Evolutionary conservation across 306 rosid species (phyloP).

Genomic region (Begonia peltatifolia): DNA sequence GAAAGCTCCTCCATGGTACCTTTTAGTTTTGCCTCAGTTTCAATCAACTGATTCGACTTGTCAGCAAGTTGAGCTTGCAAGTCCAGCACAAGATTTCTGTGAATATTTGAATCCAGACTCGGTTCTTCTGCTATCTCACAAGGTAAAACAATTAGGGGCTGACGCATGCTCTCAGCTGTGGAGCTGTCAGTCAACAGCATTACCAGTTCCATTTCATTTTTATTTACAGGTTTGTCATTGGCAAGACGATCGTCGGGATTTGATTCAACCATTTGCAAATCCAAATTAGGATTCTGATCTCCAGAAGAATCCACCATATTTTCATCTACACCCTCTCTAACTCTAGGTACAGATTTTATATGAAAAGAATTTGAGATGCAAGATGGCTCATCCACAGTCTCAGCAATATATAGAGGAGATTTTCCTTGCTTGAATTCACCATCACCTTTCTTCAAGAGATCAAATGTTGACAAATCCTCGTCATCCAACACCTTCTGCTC

Average conservation of each 20-base stretch:
- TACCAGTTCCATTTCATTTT: conserved; percentile 48
- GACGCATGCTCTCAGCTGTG: conserved; percentile 89
- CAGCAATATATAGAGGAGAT: conserved; percentile 45
- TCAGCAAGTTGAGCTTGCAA: conserved; percentile 49
- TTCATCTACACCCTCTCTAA: conserved; percentile 65
- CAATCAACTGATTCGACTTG: conserved; percentile 50
- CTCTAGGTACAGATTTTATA: conserved; percentile 58
- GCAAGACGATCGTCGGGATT: conserved; percentile 47
- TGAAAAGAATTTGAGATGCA: conserved; percentile 74
- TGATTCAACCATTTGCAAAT: conserved; percentile 82
- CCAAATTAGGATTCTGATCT: conserved; percentile 50
- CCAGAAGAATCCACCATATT: conserved; percentile 92
- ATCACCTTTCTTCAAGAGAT: conserved; percentile 36
- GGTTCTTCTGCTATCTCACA: conserved; percentile 34
- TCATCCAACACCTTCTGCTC: conserved; percentile 45
- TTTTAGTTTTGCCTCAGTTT: conserved; percentile 54
- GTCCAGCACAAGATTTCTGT: conserved; percentile 42
- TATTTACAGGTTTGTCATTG: conserved; percentile 47
- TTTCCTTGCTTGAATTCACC: conserved; percentile 35
- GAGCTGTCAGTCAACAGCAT: conserved; percentile 87
- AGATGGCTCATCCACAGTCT: conserved; percentile 95
- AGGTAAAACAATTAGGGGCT: conserved; percentile 38
- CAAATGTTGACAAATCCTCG: conserved; percentile 29
- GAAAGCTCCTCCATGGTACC: conserved; percentile 58
- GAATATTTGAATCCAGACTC: conserved; percentile 38